Base-by-base conservation (phyloP, 768 basidiomycete species). In the Asterophora parasitica region DNA sequence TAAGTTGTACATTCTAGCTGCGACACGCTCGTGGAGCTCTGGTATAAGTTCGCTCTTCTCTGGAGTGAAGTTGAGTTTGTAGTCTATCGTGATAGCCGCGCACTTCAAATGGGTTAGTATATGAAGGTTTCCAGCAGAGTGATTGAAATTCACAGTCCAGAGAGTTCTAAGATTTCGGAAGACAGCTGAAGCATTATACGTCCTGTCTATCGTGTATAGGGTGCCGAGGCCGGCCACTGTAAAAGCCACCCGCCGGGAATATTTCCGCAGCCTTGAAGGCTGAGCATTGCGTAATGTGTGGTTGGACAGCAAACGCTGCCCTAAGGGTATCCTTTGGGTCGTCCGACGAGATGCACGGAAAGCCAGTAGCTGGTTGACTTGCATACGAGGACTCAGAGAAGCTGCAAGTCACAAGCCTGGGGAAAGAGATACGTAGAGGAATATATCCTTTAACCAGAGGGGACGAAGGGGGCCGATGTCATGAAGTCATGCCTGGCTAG, bases 11-110 rank as follows among this genome's bases (percentile, higher is more conserved):
- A 97, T 71, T 44, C 91, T 72, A 15, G 82, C 72, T 0, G 91
- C 92, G 8, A 93, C 89, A 36, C 94, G 80, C 54, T 88, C 79
- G 53, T 97, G 94, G 2, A 97, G 69, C 20, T 80, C 74, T 5
- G 88, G 86, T 59, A 95, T 93, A 42, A 73, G 65, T 20, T 87
- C 79, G 0, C 78, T 79, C 50, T 83, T 84, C 39, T 77, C 76
- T 0, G 83, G 82, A 7, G 74, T 82, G 56, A 95, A 96, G 66
- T 94, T 93, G 42, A 86, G 63, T 61, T 97, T 96, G 71, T 93
- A 95, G 70, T 90, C 86, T 48, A 81, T 52, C 5, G 85, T 84
- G 39, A 90, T 84, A 50, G 81, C 60, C 9, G 78, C 72, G 53
- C 86, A 88, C 85, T 87, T 40, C 12, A 48, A 41, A n/a, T 19